Evolutionary conservation across 345 rosid genomes (phyloP).

Genomic region (Mallotus nudiflorus): DNA sequence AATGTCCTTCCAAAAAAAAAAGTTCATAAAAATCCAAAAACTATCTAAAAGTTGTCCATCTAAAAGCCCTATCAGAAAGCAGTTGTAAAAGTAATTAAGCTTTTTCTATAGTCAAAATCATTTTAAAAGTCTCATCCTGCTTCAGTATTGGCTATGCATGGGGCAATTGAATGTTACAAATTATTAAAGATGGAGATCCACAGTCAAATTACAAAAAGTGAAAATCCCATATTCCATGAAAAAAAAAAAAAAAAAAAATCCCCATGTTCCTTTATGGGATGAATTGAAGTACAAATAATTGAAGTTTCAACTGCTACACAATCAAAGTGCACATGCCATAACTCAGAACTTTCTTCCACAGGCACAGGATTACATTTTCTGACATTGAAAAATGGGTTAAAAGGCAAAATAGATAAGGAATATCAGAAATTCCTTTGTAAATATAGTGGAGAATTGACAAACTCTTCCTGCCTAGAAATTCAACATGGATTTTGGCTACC

Average conservation of each 20-base stretch:
- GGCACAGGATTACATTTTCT: constrained; percentile 1
- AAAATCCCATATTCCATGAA: too few species aligned
- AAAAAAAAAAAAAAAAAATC: too few species aligned
- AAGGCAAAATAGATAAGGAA: constrained; percentile 6
- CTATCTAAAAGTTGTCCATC: neutral
- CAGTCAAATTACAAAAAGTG: too few species aligned
- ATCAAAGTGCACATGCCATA: constrained; percentile 9
- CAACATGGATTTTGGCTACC: too few species aligned
- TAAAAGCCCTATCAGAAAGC: too few species aligned
- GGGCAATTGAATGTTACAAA: too few species aligned
- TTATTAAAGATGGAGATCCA: too few species aligned
- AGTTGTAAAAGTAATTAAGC: neutral
- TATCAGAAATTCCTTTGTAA: neutral
- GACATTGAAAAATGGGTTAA: constrained; percentile 14
- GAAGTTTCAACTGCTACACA: neutral
- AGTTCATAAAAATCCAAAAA: neutral
- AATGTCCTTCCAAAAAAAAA: neutral
- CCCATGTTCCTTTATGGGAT: neutral
- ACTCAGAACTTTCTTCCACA: neutral
- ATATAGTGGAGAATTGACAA: neutral
- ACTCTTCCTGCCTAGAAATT: too few species aligned
- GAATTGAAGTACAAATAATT: neutral
- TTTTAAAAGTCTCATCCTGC: neutral
- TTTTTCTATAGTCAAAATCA: neutral
- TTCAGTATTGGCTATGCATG: neutral